These are phyloP conservation scores for Nakaseomyces delphensis DNA, from an alignment of 1,139 yeast species.

Conservation along the genomic window DNA sequence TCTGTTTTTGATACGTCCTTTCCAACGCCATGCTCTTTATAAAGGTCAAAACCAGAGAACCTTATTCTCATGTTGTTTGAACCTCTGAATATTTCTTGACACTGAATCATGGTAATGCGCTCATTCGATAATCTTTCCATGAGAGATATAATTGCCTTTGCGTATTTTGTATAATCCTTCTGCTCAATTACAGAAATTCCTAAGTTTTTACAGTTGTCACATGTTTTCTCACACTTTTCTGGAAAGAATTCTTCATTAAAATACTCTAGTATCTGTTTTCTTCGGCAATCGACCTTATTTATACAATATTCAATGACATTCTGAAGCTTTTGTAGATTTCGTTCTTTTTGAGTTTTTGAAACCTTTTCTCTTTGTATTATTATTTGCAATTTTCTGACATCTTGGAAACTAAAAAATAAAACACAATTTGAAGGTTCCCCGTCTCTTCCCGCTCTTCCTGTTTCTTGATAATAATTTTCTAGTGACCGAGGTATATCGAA, in stretches of 20 bases:
- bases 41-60: conserved; percentile 49
- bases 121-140: conserved; percentile 47
- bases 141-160: conserved; percentile 50
- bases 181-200: conserved; percentile 39
- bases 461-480: conserved; percentile 92
- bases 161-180: conserved; percentile 58
- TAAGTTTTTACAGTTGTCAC: conserved; percentile 70
- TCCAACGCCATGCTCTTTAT: conserved; percentile 61
- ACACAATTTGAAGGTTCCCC: conserved; percentile 71
- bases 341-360: conserved; percentile 51
- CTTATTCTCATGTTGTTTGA: conserved; percentile 50
- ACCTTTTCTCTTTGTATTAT: conserved; percentile 68
- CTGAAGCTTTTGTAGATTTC: conserved; percentile 61
- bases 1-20: conserved; percentile 51
- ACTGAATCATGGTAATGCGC: conserved; percentile 63
- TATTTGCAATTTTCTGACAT: conserved; percentile 59
- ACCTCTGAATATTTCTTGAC: conserved; percentile 76
- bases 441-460: conserved; percentile 96
- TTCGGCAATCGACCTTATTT: conserved; percentile 75
- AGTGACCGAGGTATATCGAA: conserved; percentile 73
- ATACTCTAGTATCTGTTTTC: conserved; percentile 77
- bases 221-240: conserved; percentile 51
- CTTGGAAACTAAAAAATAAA: conserved; percentile 69
- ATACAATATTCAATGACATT: conserved; percentile 87
- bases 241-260: conserved; percentile 74